A percentile compares a stretch with the other conserved stretches of the same genome.
Evolutionary conservation across 495 filamentous ascomycete species (phyloP).

Genomic region (Penicillium manginii): DNA sequence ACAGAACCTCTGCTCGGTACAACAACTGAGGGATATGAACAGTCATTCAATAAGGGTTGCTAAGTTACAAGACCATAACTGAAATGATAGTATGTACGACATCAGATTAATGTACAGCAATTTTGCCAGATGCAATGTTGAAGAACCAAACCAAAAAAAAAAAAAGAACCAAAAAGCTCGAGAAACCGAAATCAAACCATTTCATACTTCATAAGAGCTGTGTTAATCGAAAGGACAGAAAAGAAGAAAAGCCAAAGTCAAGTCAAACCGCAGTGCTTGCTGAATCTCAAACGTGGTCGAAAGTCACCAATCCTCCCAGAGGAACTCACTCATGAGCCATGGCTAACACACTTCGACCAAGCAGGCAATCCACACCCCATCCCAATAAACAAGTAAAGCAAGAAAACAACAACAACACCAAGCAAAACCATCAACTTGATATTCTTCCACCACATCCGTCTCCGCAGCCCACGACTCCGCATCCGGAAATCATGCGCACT

Average conservation of each 20-base stretch:
- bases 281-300: constrained; percentile 11
- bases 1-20: no score
- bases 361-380: constrained; percentile 74
- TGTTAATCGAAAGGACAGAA: constrained; percentile 1
- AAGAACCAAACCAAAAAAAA: not conserved
- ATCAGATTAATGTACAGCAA: constrained; percentile 20
- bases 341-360: constrained; percentile 55
- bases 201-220: constrained; percentile 24
- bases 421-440: constrained; percentile 88
- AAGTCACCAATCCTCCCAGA: not conserved
- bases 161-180: not conserved
- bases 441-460: constrained; percentile 99
- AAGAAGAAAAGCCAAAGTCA: constrained; percentile 4
- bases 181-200: constrained; percentile 5
- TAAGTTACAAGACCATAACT: not conserved
- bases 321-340: constrained; percentile 7
- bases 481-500: constrained; percentile 87
- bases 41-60: no score
- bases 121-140: constrained; percentile 1
- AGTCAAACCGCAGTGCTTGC: constrained; percentile 11
- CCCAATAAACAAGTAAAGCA: constrained; percentile 78
- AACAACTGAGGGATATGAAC: no score
- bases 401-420: constrained; percentile 77
- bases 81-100: not conserved
- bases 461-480: constrained; percentile 79